Conservation (phyloP, 225 moss, liverwort and hornwort genomes). For the Physcomitrellopsis africana region DNA sequence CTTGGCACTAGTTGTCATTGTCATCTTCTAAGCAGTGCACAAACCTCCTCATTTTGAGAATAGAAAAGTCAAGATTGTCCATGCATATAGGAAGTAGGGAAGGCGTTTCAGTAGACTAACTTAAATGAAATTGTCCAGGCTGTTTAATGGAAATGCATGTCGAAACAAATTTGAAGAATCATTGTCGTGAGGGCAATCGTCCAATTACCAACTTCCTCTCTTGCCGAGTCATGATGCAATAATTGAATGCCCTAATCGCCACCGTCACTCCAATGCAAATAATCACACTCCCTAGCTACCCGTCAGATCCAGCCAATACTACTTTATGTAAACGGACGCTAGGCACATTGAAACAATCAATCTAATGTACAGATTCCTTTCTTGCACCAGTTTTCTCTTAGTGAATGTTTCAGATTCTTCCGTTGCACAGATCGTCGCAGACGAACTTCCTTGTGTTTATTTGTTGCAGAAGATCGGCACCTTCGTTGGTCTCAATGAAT, state of each 20-base stretch:
- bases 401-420: background rate
- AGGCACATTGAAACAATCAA: constrained; percentile 26
- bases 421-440: constrained; percentile 1
- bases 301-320: constrained; percentile 5
- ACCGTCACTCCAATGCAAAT: constrained; percentile 48
- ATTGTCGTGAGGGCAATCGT: constrained; percentile 34
- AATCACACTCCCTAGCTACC: constrained; percentile 41
- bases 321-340: constrained; percentile 27
- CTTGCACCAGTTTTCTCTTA: constrained; percentile 9
- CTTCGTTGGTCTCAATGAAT: background rate
- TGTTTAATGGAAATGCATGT: constrained; percentile 41
- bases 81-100: too few species aligned
- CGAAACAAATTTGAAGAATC: constrained; percentile 44
- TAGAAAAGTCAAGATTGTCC: too few species aligned
- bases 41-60: too few species aligned
- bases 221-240: constrained; percentile 25
- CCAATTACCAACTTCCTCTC: constrained; percentile 13
- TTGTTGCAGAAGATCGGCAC: background rate
- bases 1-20: too few species aligned
- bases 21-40: too few species aligned
- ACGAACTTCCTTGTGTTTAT: background rate
- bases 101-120: too few species aligned
- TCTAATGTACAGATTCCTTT: constrained; percentile 54
- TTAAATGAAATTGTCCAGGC: constrained; percentile 46
- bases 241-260: constrained; percentile 36